Evolutionary conservation across 1,284 basidiomycete species (phyloP).

Genomic region (Microstroma glucosiphilum): DNA sequence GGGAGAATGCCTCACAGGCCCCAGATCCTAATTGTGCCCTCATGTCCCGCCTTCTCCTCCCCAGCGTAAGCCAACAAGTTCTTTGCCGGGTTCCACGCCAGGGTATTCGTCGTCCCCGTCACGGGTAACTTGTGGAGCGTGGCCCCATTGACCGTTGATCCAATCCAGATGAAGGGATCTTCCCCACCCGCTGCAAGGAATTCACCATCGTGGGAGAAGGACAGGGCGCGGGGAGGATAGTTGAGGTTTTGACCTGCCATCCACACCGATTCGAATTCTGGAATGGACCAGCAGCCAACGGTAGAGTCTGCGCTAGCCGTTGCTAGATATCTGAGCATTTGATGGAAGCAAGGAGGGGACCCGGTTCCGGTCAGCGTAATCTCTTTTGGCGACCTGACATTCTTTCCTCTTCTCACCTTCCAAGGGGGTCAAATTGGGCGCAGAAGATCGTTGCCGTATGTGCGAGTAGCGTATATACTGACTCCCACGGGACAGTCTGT

Average conservation of each 20-base stretch:
- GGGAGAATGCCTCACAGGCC: constrained; percentile 3
- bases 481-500: constrained; percentile 11
- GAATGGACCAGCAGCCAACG: constrained; percentile 27
- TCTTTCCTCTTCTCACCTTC: constrained; percentile 9
- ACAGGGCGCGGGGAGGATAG: constrained; percentile 32
- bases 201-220: constrained; percentile 44
- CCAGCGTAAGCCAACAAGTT: constrained; percentile 36
- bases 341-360: background rate
- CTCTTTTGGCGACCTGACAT: background rate
- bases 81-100: constrained; percentile 37
- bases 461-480: constrained; percentile 20
- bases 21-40: constrained; percentile 14
- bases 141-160: background rate
- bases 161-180: constrained; percentile 29
- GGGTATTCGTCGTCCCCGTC: constrained; percentile 25
- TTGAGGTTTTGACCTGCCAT: constrained; percentile 22
- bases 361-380: background rate
- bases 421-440: constrained; percentile 28
- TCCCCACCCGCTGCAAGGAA: constrained; percentile 41
- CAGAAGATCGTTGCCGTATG: constrained; percentile 43
- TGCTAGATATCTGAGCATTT: constrained; percentile 22
- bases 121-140: constrained; percentile 23
- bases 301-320: constrained; percentile 35
- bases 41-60: constrained; percentile 19
- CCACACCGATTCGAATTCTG: constrained; percentile 23